Evolutionary conservation across 2,329 filamentous ascomycete species (phyloP), one percentile per base, ranked within the genome.

Genomic region (Botrytis porri): DNA sequence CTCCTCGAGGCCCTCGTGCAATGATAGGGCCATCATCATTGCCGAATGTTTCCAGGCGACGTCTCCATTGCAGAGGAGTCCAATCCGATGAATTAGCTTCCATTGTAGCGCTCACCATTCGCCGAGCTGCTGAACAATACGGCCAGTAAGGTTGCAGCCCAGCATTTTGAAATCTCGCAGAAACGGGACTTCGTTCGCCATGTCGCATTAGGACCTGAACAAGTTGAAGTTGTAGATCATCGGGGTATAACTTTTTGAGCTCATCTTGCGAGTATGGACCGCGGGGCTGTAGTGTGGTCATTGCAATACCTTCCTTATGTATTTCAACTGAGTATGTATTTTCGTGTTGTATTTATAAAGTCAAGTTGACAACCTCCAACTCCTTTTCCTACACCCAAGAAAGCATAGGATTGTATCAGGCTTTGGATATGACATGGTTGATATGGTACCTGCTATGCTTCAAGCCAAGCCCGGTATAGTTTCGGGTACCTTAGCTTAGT

Each of bases 131-230:
- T 76, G 88, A 88, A 84, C 96, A 99, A 83, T 98, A 98, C 2
- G 96, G 94, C 96, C 96, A 99, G 83, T 90, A 90, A 67, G 86
- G 81, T 61, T 84, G 81, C n/a, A 92, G 85, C 18, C 89, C 89
- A 65, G 88, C 88, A 83, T 95, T 96, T 80, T 93, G 88, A 82
- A 99, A 98, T 57, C 96, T 92, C n/a, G 93, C 87, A 73, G 90
- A 92, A 41, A 98, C 93, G 41, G 95, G 95, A 12, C 92, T 95
- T 73, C 95, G 91, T 84, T 91, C 89, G 83, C 92, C 92, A 83
- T 95, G 92, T 73, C 92, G 90, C 79, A 94, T 88, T 75, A 94
- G 88, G 78, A 98, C 87, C 84, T 99, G 96, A 67, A 98, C 96
- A 74, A 96, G 89, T 81, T 96, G 92, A 51, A 99, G 89, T 81